phyloP scores from a whole-genome alignment of 1,284 basidiomycete species.

The Trametes sp. region DNA sequence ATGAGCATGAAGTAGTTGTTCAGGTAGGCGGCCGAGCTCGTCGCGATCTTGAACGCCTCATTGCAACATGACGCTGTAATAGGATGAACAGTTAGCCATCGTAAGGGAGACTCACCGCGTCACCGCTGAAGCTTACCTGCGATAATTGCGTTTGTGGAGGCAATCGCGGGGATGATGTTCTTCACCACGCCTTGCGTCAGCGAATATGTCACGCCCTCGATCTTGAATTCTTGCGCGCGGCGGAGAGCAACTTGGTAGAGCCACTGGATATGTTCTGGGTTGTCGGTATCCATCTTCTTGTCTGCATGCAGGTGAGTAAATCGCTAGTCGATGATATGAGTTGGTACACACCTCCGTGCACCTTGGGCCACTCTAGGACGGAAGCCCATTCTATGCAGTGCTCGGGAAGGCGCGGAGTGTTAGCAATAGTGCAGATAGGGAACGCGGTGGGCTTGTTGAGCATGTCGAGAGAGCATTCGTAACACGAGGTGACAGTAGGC shows the following conservation, averaged over 20 bases:
- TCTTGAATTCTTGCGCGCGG: conserved; percentile 93
- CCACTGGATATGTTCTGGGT: conserved; percentile 98
- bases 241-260: conserved; percentile 81
- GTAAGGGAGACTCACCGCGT: too few relatives aligned
- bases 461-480: conserved; percentile 99
- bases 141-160: conserved; percentile 96
- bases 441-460: conserved; percentile 97
- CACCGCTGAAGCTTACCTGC: conserved; percentile 61
- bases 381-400: conserved; percentile 99
- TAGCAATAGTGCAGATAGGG: conserved; percentile 99
- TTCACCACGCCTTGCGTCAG: conserved; percentile 99
- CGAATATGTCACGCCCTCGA: conserved; percentile 98
- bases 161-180: conserved; percentile 99
- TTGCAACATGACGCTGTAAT: conserved; percentile 94
- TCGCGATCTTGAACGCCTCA: conserved; percentile 99
- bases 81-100: conserved; percentile 1
- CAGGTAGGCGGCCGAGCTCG: conserved; percentile 91
- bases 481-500: conserved; percentile 95
- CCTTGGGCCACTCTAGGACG: conserved; percentile 97
- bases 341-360: conserved; percentile 77
- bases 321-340: not conserved
- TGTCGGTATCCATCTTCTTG: conserved; percentile 95
- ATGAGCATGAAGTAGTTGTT: conserved; percentile 99
- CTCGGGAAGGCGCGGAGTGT: conserved; percentile 97
- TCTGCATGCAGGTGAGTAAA: conserved; percentile 55